Conservation (phyloP, 352 stramenopile genomes). For the Phytophthora gonapodyides region DNA sequence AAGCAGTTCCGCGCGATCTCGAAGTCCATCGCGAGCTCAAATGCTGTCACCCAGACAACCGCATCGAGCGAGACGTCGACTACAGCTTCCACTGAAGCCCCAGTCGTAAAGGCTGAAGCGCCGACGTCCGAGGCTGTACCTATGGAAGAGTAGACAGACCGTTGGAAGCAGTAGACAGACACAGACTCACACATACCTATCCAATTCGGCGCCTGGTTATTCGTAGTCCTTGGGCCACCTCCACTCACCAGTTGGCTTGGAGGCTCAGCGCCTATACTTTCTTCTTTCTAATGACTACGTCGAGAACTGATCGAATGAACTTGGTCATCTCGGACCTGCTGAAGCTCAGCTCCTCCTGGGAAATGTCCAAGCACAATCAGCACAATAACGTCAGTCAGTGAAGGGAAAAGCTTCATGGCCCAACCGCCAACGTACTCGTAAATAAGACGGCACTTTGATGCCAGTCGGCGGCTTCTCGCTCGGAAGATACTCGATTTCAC, state of each 20-base stretch:
- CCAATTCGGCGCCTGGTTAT: conserved; percentile 3
- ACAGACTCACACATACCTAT: conserved; percentile 3
- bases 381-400: not conserved
- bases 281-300: conserved; percentile 83
- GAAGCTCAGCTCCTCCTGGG: conserved; percentile 81
- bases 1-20: conserved; percentile 63
- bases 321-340: conserved; percentile 80
- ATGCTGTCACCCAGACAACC: not conserved
- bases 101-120: conserved; percentile 7
- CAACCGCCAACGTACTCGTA: conserved; percentile 49
- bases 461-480: conserved; percentile 57
- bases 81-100: not conserved
- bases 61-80: conserved; percentile 10
- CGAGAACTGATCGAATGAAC: conserved; percentile 82
- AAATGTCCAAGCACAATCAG: not conserved
- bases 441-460: conserved; percentile 71
- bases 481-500: conserved; percentile 84
- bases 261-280: conserved; percentile 32
- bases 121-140: conserved; percentile 12
- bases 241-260: conserved; percentile 12
- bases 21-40: conserved; percentile 13
- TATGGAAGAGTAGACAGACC: conserved; percentile 32
- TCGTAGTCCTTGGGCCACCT: not conserved
- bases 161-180: conserved; percentile 6
- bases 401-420: conserved; percentile 7